A percentile compares a stretch with the other conserved stretches of the same genome.
Conservation (phyloP, 495 filamentous ascomycete species). For the Pseudomonodictys pantanalensis region DNA sequence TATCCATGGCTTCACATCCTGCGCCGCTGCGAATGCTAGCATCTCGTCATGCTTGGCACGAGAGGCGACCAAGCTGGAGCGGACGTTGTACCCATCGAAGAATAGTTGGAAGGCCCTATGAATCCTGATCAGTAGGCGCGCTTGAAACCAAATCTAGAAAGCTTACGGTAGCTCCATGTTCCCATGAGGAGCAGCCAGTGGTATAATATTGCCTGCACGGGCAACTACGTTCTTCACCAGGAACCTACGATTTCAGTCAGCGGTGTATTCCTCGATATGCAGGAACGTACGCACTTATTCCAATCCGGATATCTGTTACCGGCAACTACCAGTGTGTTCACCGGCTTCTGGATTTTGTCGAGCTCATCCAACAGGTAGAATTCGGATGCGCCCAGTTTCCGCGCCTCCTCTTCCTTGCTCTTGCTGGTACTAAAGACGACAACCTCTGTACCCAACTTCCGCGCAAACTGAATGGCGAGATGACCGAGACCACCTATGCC, state of each 20-base stretch:
- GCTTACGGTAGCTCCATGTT: constrained; percentile 23
- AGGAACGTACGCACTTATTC: constrained; percentile 20
- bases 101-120: constrained; percentile 16
- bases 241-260: constrained; percentile 16
- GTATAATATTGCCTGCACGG: constrained; percentile 25
- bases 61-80: constrained; percentile 23
- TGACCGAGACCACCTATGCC: constrained; percentile 64
- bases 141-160: neutral
- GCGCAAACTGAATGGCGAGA: constrained; percentile 52
- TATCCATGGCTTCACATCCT: constrained; percentile 22
- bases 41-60: constrained; percentile 26
- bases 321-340: constrained; percentile 37
- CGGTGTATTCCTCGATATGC: neutral
- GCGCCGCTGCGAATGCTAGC: constrained; percentile 23
- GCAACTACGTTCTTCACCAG: constrained; percentile 25
- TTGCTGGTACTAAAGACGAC: constrained; percentile 40
- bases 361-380: constrained; percentile 38
- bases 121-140: neutral
- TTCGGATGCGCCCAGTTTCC: constrained; percentile 39
- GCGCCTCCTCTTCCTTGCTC: constrained; percentile 40
- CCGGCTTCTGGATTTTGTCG: constrained; percentile 32
- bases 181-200: constrained; percentile 17
- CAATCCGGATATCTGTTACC: constrained; percentile 36
- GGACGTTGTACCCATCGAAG: constrained; percentile 29
- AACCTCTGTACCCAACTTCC: constrained; percentile 39